phyloP scores from a whole-genome alignment of 1,284 basidiomycete species.

The Fomitopsis palustris region DNA sequence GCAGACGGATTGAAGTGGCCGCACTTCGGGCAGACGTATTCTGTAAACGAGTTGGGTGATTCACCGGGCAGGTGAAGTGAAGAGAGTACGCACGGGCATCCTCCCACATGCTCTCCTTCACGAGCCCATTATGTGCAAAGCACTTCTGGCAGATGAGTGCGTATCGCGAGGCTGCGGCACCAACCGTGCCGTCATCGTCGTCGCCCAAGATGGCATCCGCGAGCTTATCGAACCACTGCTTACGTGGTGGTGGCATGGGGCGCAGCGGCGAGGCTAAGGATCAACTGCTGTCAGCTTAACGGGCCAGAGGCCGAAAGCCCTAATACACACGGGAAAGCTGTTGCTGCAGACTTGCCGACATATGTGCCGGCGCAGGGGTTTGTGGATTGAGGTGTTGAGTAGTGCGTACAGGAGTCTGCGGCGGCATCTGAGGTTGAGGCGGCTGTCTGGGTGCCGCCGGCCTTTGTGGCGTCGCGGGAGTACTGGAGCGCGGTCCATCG shows the following conservation, averaged over 20 bases:
- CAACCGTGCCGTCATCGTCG: conserved; percentile 53
- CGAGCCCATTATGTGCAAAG: conserved; percentile 92
- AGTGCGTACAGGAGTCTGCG: conserved; percentile 20
- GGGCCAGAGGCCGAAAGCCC: not conserved
- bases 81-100: conserved; percentile 69
- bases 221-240: conserved; percentile 86
- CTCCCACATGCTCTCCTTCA: conserved; percentile 87
- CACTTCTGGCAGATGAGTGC: conserved; percentile 95
- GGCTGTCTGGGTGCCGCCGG: conserved; percentile 18
- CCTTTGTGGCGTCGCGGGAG: conserved; percentile 28
- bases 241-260: conserved; percentile 56
- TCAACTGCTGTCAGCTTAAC: not conserved
- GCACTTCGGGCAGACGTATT: conserved; percentile 76
- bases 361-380: conserved; percentile 21
- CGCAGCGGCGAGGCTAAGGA: conserved; percentile 34
- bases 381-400: conserved; percentile 13
- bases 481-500: conserved; percentile 41
- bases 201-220: conserved; percentile 87
- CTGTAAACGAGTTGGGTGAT: conserved; percentile 34
- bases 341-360: conserved; percentile 28
- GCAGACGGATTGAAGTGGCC: conserved; percentile 66
- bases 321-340: conserved; percentile 39
- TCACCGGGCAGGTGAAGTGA: not conserved
- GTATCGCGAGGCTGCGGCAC: conserved; percentile 62
- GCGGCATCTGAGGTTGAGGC: conserved; percentile 11